A percentile compares a stretch with the other conserved stretches of the same genome.
Conservation (phyloP, 108 stramenopile species). For the Craspedostauros australis region DNA sequence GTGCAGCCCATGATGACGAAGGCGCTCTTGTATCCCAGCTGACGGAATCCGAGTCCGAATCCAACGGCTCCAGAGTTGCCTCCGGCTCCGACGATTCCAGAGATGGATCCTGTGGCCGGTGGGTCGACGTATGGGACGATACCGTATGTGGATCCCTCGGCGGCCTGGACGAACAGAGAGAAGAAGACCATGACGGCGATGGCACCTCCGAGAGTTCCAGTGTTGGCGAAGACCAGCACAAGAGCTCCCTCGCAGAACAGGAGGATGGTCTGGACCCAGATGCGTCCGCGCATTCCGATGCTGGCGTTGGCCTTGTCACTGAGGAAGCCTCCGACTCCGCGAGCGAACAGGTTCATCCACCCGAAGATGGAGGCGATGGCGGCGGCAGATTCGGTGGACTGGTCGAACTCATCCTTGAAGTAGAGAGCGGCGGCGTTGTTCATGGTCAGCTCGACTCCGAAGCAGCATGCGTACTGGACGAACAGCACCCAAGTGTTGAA, state of each 20-base stretch:
- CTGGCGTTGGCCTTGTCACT: conserved; percentile 29
- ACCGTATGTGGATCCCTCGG: conserved; percentile 56
- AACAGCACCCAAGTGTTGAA: conserved; percentile 71
- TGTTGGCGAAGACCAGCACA: conserved; percentile 36
- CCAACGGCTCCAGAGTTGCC: conserved; percentile 51
- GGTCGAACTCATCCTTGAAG: conserved; percentile 55
- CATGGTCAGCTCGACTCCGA: conserved; percentile 89
- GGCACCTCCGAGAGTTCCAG: conserved; percentile 23
- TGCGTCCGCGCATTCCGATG: conserved; percentile 46
- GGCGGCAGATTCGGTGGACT: conserved; percentile 41
- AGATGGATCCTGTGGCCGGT: conserved; percentile 61
- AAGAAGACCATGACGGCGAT: conserved; percentile 43
- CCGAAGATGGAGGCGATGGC: conserved; percentile 68
- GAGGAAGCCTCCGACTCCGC: conserved; percentile 36
- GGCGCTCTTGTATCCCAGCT: conserved; percentile 35
- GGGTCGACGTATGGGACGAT: conserved; percentile 85
- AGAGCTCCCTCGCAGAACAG: conserved; percentile 37
- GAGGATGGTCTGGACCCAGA: conserved; percentile 17
- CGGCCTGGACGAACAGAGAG: conserved; percentile 48
- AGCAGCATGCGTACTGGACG: conserved; percentile 85
- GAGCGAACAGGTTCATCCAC: conserved; percentile 63
- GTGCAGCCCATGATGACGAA: conserved; percentile 42
- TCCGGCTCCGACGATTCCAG: conserved; percentile 80
- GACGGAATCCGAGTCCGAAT: conserved; percentile 49
- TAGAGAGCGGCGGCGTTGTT: conserved; percentile 77